Base-by-base conservation (phyloP, 352 stramenopile species). In the Globisporangium alternatum region DNA sequence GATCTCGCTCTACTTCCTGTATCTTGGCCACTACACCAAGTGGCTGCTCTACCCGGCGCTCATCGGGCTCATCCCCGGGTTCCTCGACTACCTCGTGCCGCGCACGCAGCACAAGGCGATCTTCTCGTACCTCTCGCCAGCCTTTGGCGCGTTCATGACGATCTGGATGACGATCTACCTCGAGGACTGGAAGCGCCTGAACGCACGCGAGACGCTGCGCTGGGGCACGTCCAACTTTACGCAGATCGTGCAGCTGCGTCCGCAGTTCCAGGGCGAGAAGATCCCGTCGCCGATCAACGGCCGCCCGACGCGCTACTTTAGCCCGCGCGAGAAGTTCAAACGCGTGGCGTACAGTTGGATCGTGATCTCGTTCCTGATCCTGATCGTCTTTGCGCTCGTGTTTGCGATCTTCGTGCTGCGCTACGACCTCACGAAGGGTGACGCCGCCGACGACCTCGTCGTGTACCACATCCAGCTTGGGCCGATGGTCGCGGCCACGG, bases 1-100 rank as follows among this genome's bases (percentile, higher is more conserved):
- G 72, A 91, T 99, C 60, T 91, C 91, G 22, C 97, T 99, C 61
- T 99, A 99, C 77, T 99, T 99, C 71, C 76, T 97, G 39, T 99
- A 97, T 86, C 66, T 99, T 25, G 93, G 98, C 15, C 95, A 99
- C 75, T 97, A 96, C 73, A 98, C 95, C 43, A 93, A 95, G 61
- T 98, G 97, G 83, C 78, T 99, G 31, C 68, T 98, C n/a, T 96
- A 97, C 59, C 87, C 97, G 22, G 95, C 90, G 44, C 59, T 98
- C 21, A 66, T 98, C 48, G 97, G 96, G 3, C 76, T 95, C 47
- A 60, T 98, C 35, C 90, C 97, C 33, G 93, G 94, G 17, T 84
- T 97, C 17, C 70, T 90, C 41, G 81, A 86, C 48, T 84, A 84
- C 61, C 65, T 73, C 28, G 72, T 91, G 37, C 71, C 72, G 13